Base-by-base conservation (phyloP, 371 early-diverging fungal genomes). In the Mortierella sp. region DNA sequence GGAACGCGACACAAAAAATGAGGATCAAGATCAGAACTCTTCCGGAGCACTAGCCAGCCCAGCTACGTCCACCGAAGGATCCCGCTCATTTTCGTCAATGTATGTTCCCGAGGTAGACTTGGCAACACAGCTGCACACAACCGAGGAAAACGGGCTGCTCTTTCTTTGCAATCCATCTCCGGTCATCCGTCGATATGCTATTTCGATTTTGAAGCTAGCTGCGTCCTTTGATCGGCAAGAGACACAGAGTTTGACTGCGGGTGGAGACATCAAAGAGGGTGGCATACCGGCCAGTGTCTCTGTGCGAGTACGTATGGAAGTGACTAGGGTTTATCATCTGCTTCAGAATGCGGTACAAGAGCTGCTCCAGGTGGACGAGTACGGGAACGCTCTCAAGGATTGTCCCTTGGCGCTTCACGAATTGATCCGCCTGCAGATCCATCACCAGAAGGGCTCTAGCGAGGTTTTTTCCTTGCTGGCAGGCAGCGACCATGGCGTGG, bases 111-210 rank as follows among this genome's bases (percentile, higher is more conserved):
- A 82, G 28, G 79, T 88, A 9, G 81, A 84, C 50, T 23, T 65
- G 21, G 53, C 48, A 41, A 82, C 79, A 34, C 81, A 91, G 39
- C 79, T 95, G 4, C 86, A 87, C 55, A 89, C 88, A 42, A 89
- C 90, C 7, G 94, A 95, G 79, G 87, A 88, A 4, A 85, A 86
- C 32, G 95, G 94, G 0, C 63, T 95, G 24, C 62, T 93, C 17
- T 92, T 89, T 57, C 79, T 95, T 27, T 92, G 91, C 53, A 87
- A 85, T 50, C 84, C 84, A 17, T 85, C 84, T 0, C 79, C 87
- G 11, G 59, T 70, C 0, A 83, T 89, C 27, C 90, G 95, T 24
- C 73, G 80, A 17, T 82, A 78, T 15, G 89, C 89, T 14, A 78
- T 89, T 9, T 78, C 83, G 24, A 86, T 92, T 23, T 72, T 95